Percentiles rank a stretch among this genome's conserved stretches.
These are phyloP conservation scores for Penicillium simplicissimum DNA, from an alignment of 495 filamentous ascomycete genomes.

Conservation along the genomic window DNA sequence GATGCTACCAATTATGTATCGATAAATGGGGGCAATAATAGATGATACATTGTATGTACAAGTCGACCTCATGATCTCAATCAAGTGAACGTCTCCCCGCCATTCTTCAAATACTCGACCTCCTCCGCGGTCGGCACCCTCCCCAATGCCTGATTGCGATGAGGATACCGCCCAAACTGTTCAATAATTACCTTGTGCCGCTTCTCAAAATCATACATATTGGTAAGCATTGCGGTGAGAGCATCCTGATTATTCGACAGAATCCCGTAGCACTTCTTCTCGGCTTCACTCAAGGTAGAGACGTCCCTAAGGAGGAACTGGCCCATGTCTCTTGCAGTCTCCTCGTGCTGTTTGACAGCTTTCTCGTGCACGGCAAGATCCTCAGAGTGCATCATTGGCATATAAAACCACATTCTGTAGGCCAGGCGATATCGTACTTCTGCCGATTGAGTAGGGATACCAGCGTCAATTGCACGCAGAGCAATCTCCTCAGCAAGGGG, in stretches of 20 bases:
- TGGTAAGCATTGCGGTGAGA: constrained; percentile 13
- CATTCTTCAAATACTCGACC: constrained; percentile 26
- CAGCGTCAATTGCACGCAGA: constrained; percentile 19
- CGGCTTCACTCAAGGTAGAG: constrained; percentile 16
- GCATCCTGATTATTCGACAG: constrained; percentile 17
- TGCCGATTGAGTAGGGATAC: constrained; percentile 18
- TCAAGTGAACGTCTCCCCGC: constrained; percentile 27
- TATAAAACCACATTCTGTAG: constrained; percentile 34
- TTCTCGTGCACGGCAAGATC: constrained; percentile 27
- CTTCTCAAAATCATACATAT: constrained; percentile 24
- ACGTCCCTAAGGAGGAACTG: constrained; percentile 18
- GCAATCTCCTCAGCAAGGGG: constrained; percentile 31
- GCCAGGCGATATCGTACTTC: constrained; percentile 30
- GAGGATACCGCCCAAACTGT: constrained; percentile 32
- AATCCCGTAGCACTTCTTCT: constrained; percentile 19
- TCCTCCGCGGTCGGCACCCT: constrained; percentile 26
- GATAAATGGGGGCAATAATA: neutral
- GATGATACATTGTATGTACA: neutral
- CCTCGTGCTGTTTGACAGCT: constrained; percentile 24
- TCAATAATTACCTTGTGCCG: constrained; percentile 32
- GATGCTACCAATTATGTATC: neutral
- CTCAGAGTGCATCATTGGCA: constrained; percentile 40
- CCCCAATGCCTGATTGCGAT: constrained; percentile 26
- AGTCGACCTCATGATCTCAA: neutral
- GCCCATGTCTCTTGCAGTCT: constrained; percentile 22